Evolutionary conservation across 257 asterid genomes (phyloP).

Genomic region (Nicotiana attenuata): DNA sequence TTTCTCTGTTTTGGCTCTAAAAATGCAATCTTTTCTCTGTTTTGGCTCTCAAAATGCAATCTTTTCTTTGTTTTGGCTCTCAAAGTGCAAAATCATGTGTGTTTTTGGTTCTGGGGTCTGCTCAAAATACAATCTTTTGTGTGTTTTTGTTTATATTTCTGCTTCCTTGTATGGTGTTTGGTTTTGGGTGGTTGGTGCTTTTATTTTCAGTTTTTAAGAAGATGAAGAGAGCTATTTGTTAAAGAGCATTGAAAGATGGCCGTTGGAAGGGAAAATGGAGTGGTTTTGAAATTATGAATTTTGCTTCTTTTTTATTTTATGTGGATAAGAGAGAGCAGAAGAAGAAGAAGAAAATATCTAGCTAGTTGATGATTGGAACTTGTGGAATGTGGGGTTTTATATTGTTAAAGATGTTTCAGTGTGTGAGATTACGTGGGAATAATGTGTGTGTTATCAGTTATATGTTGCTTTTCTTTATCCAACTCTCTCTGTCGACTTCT

Average conservation of each 20-base stretch:
- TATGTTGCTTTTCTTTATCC: neutral
- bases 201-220: neutral
- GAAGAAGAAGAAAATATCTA: neutral
- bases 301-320: neutral
- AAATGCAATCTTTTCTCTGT: no score
- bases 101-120: no score
- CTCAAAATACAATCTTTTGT: no score
- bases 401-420: neutral
- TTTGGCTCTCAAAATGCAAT: no score
- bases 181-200: neutral
- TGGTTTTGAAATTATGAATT: neutral
- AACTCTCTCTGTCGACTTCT: neutral
- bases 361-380: neutral
- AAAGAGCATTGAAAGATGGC: slow-evolving; percentile 13
- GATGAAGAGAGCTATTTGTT: no score
- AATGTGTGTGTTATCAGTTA: neutral
- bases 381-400: neutral
- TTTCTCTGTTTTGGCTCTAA: no score
- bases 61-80: no score
- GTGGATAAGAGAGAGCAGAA: neutral
- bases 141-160: neutral
- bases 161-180: neutral
- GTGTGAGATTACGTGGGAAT: neutral
- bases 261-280: neutral
- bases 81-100: no score